phyloP scores from a whole-genome alignment of 306 rosid species.

The Castanospermum australe region DNA sequence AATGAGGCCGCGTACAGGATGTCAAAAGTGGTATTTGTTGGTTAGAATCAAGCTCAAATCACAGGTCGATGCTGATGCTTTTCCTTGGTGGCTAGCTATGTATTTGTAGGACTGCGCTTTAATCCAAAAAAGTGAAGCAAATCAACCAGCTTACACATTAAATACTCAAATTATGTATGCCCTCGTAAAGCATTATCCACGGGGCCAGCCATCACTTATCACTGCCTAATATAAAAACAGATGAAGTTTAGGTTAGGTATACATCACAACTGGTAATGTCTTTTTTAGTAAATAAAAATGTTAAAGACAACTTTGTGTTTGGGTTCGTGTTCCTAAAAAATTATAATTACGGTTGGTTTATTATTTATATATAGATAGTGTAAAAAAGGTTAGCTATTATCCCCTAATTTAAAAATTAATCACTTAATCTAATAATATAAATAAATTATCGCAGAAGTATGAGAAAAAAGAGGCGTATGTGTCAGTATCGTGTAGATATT shows the following conservation, averaged over 20 bases:
- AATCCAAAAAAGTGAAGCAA: background rate
- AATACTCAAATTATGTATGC: background rate
- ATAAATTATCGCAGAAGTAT: no score
- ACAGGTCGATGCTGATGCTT: slow-evolving; percentile 28
- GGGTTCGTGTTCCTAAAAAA: background rate
- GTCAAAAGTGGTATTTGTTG: background rate
- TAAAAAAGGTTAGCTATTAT: no score
- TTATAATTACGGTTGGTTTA: no score
- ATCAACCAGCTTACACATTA: background rate
- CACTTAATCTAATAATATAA: no score
- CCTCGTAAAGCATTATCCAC: slow-evolving; percentile 27
- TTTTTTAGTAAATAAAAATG: no score
- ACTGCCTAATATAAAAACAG: no score
- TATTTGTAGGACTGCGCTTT: background rate
- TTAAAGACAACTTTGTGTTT: background rate
- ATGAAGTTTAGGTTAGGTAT: no score
- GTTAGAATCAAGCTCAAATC: background rate
- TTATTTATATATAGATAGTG: no score
- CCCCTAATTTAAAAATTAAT: no score
- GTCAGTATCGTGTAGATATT: no score
- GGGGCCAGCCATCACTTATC: no score
- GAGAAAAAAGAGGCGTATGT: no score
- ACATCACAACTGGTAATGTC: background rate
- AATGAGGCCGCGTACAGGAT: slow-evolving; percentile 19
- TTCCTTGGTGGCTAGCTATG: background rate